Conservation (phyloP, 148 eudicot species). For the Persicaria tinctoria region DNA sequence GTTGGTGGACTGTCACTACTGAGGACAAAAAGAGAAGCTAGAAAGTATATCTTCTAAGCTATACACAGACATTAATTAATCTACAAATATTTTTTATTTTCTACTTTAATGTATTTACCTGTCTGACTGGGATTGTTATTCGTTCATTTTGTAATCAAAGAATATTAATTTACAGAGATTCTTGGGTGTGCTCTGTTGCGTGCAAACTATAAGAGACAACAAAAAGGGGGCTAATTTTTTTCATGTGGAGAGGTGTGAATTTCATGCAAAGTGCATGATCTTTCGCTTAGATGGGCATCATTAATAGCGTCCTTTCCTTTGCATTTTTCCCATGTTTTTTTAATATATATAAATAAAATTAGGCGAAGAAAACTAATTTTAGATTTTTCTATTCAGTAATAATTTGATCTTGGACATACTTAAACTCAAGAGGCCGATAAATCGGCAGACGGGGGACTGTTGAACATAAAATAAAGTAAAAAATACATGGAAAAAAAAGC, state of each 20-base stretch:
- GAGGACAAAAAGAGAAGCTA: slow-evolving; percentile 11
- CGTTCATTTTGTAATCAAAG: slow-evolving; percentile 10
- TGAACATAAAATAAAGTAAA: too few relatives aligned
- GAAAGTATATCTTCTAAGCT: slow-evolving; percentile 2
- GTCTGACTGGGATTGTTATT: slow-evolving; percentile 8
- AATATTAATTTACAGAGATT: slow-evolving; percentile 4
- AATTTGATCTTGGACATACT: too few relatives aligned
- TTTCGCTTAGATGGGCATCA: neutral
- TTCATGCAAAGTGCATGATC: slow-evolving; percentile 7
- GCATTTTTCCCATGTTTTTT: neutral
- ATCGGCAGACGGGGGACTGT: too few relatives aligned
- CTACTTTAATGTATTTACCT: neutral
- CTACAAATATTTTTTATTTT: neutral
- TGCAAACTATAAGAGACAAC: neutral
- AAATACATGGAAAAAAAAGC: too few relatives aligned
- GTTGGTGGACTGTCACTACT: slow-evolving; percentile 56
- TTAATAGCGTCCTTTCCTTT: neutral
- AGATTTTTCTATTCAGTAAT: too few relatives aligned
- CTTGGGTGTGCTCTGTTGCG: slow-evolving; percentile 4
- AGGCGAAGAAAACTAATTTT: too few relatives aligned
- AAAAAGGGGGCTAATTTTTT: neutral
- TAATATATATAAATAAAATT: too few relatives aligned
- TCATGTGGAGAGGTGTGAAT: neutral
- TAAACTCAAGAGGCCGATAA: too few relatives aligned
- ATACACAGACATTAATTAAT: neutral